Conservation (phyloP, 2,329 filamentous ascomycete species). For the Exophiala bonariae region DNA sequence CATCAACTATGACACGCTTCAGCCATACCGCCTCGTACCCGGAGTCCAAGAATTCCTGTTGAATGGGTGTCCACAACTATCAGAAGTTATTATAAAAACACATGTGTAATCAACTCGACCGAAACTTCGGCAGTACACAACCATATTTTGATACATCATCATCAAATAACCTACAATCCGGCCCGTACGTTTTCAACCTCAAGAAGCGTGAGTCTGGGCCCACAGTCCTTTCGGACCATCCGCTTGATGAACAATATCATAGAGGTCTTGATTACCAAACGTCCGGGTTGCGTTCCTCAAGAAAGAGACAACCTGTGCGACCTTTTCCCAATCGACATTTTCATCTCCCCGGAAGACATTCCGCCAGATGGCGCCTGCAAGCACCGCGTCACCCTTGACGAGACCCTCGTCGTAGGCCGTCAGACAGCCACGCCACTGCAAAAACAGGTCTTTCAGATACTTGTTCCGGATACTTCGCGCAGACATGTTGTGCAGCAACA, state of each 20-base stretch:
- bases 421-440: conserved; percentile 86
- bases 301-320: conserved; percentile 65
- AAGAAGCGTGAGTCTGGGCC: conserved; percentile 7
- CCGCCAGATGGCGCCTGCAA: conserved; percentile 77
- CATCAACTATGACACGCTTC: too few species aligned
- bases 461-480: conserved; percentile 57
- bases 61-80: too few species aligned
- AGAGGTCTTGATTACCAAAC: conserved; percentile 4
- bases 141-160: too few species aligned
- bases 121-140: too few species aligned
- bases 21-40: too few species aligned
- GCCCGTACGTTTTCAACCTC: too few species aligned
- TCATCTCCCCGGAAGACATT: conserved; percentile 80
- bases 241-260: conserved; percentile 8
- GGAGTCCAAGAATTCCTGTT: too few species aligned
- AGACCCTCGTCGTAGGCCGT: conserved; percentile 60
- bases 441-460: conserved; percentile 81
- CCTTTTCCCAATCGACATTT: conserved; percentile 60
- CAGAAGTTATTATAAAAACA: too few species aligned
- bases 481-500: conserved; percentile 48
- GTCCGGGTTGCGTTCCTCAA: conserved; percentile 45
- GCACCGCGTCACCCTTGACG: conserved; percentile 47
- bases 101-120: too few species aligned
- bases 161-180: too few species aligned
- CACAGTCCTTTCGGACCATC: conserved; percentile 10